Percentiles rank a stretch among this genome's conserved stretches.
phyloP scores from a whole-genome alignment of 2,329 filamentous ascomycete species.

The Cercospora sp. region DNA sequence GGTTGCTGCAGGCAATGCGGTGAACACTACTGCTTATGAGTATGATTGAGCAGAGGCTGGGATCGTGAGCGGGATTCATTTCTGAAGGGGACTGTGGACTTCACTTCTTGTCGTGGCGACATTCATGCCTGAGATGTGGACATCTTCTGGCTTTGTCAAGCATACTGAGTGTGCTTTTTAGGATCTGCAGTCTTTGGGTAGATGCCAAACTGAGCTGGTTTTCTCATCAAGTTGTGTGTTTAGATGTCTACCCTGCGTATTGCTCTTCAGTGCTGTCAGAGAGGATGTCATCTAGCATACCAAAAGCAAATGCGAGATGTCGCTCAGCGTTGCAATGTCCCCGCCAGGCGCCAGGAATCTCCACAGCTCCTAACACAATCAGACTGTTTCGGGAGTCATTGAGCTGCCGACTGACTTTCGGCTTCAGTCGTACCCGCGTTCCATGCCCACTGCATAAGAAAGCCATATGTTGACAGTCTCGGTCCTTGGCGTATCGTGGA shows the following conservation, averaged over 20 bases:
- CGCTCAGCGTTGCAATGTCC: background rate
- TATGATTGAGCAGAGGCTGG: background rate
- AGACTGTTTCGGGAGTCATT: background rate
- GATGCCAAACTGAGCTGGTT: background rate
- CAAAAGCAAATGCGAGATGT: background rate
- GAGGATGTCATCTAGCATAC: background rate
- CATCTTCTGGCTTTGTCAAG: background rate
- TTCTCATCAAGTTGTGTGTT: background rate
- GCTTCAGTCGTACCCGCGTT: background rate
- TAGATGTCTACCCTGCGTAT: background rate
- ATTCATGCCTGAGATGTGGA: background rate
- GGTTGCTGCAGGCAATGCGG: constrained; percentile 14
- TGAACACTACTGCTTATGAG: constrained; percentile 14
- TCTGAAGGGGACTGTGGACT: background rate
- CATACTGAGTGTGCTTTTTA: background rate
- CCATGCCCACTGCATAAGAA: background rate
- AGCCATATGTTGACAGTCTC: background rate
- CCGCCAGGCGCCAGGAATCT: background rate
- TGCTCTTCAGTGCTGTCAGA: background rate
- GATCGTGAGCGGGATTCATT: background rate
- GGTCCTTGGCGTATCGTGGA: background rate
- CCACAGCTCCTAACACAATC: background rate
- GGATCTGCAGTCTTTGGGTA: background rate
- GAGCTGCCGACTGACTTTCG: background rate
- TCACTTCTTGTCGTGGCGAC: background rate